Conservation (phyloP, 2,329 filamentous ascomycete species). For the Colletotrichum horii region DNA sequence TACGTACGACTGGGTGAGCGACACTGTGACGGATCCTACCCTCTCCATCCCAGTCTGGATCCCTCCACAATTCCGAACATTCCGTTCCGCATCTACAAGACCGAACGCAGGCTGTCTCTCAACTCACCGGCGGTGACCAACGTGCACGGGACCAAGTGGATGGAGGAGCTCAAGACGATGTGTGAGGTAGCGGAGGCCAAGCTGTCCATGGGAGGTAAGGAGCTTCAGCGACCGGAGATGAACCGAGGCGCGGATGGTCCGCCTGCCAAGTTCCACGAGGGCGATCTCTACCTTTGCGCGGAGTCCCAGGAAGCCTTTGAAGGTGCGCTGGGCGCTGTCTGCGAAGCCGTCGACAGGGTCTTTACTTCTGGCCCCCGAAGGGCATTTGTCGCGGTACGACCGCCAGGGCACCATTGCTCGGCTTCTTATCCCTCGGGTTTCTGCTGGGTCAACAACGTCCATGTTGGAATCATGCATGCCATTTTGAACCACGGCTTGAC, state of each 20-base stretch:
- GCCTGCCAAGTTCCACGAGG: constrained; percentile 74
- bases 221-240: constrained; percentile 74
- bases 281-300: constrained; percentile 87
- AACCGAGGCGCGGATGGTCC: constrained; percentile 51
- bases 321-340: constrained; percentile 89
- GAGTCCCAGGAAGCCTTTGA: constrained; percentile 89
- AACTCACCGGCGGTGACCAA: constrained; percentile 81
- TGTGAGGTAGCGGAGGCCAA: constrained; percentile 81
- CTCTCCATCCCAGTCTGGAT: constrained; percentile 68
- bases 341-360: constrained; percentile 88
- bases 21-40: constrained; percentile 72
- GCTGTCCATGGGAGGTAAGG: constrained; percentile 77
- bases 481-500: constrained; percentile 84
- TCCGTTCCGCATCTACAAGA: constrained; percentile 87
- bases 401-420: constrained; percentile 95
- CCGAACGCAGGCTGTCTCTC: constrained; percentile 72
- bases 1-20: constrained; percentile 90
- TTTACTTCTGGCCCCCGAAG: constrained; percentile 72
- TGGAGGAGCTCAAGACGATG: constrained; percentile 87
- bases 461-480: constrained; percentile 93
- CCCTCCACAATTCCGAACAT: constrained; percentile 60
- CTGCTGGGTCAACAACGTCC: constrained; percentile 98
- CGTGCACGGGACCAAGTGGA: constrained; percentile 91
- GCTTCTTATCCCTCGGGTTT: constrained; percentile 90
- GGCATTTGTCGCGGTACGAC: constrained; percentile 90